Evolutionary conservation across 169 alveolate genomes (phyloP).

Genomic region (Theileria equi): DNA sequence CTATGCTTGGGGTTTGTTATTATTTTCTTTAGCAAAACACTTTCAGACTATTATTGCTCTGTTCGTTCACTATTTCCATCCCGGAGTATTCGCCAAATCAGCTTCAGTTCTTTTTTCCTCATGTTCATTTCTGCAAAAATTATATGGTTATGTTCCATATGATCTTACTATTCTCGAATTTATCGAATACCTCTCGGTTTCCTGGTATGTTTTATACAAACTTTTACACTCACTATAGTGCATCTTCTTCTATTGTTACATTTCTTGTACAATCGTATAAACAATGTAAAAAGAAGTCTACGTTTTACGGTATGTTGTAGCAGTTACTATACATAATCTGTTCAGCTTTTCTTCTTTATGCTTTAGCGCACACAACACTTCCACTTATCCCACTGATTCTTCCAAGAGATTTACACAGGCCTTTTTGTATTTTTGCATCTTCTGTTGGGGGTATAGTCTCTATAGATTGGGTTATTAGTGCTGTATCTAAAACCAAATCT

Average conservation of each 20-base stretch:
- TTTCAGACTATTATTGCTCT: not conserved
- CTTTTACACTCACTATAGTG: not conserved
- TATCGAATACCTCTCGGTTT: conserved; percentile 1
- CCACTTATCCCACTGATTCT: conserved; percentile 4
- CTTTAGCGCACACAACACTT: conserved; percentile 9
- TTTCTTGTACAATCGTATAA: not conserved
- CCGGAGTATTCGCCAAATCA: not conserved
- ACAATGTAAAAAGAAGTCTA: not conserved
- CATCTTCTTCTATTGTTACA: not conserved
- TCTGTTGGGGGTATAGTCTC: conserved; percentile 33
- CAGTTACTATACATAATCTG: not conserved
- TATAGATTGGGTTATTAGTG: conserved; percentile 31
- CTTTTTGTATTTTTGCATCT: conserved; percentile 45
- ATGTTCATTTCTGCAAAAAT: not conserved
- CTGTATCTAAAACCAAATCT: not conserved
- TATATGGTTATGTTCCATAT: not conserved
- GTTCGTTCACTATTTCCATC: conserved; percentile 1
- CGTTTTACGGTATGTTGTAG: not conserved
- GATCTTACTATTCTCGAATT: not conserved
- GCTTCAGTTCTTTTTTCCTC: not conserved
- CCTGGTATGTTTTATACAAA: not conserved
- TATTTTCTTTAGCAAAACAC: not conserved
- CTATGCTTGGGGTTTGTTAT: conserved; percentile 12
- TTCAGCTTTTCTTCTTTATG: no score
- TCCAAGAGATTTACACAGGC: conserved; percentile 6